Base-by-base conservation (phyloP, 2,329 filamentous ascomycete genomes). In the Colletotrichum liaoningense region DNA sequence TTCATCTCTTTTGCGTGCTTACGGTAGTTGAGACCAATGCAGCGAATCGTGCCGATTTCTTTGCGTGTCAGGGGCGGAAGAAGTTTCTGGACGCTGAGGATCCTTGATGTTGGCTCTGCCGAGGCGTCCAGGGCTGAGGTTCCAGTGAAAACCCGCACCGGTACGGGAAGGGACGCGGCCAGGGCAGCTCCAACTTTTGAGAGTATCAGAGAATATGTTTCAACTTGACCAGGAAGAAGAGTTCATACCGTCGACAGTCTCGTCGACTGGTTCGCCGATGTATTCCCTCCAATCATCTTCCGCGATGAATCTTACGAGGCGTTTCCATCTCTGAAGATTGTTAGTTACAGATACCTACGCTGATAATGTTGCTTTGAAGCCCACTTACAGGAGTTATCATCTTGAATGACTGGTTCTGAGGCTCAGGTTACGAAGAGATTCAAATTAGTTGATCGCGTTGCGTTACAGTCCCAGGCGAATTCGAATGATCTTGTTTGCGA, bases 41-140 rank as follows among this genome's bases (percentile, higher is more conserved):
- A 88, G 56, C 86, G 80, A 64, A 92, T 89, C 0, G 88, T 87
- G 28, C 89, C 89, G 63, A 88, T 86, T 75, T 90, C 88, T 24
- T 78, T 77, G 67, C 82, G 80, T 1, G 85, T 78, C 26, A 90
- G 75, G 8, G 88, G 88, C n/a, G 72, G 69, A 1, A 74, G 30
- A 1, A 74, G 64, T 30, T 73, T 76, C 30, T 74, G 69, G 28
- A 77, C 73, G 11, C 58, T 72, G 6, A 76, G 67, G 24, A 87
- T 85, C 26, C 76, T 74, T 5, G 76, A 73, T 5, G 78, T 79
- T 56, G 77, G 76, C 33, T 69, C 65, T 65, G 81, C 69, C 11
- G 67, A 73, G 73, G 81, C 79, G 4, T 79, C 80, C 14, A 79
- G 67, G 2, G 77, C 77, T 14, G 77, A 79, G 5, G 33, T 71